Evolutionary conservation across 257 asterid species (phyloP).

Genomic region (Solanum piurae): DNA sequence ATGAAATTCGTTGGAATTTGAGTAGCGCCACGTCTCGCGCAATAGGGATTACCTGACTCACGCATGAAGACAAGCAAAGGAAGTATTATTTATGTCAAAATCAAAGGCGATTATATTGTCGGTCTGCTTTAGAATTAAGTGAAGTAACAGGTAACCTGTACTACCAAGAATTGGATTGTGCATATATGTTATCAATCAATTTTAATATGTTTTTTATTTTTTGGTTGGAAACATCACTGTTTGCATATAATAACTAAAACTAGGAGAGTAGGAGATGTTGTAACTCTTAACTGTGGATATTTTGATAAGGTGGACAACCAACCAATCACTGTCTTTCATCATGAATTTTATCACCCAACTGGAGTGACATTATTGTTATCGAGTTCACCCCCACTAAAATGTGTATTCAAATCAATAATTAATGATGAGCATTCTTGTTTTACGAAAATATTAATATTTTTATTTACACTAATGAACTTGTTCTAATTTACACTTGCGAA

Average conservation of each 20-base stretch:
- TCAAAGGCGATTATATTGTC: neutral
- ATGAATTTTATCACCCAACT: neutral
- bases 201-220: neutral
- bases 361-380: neutral
- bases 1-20: neutral
- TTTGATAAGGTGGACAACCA: neutral
- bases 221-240: neutral
- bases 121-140: neutral
- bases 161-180: neutral
- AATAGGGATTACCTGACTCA: neutral
- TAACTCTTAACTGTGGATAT: neutral
- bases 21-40: neutral
- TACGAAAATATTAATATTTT: neutral
- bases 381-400: neutral
- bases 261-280: neutral
- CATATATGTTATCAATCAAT: neutral
- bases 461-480: neutral
- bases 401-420: neutral
- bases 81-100: neutral
- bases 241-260: neutral
- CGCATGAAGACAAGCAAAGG: neutral
- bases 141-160: neutral
- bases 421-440: neutral
- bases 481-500: neutral
- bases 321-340: neutral